Conservation (phyloP, 257 asterid species). For the Solanum pennellii region DNA sequence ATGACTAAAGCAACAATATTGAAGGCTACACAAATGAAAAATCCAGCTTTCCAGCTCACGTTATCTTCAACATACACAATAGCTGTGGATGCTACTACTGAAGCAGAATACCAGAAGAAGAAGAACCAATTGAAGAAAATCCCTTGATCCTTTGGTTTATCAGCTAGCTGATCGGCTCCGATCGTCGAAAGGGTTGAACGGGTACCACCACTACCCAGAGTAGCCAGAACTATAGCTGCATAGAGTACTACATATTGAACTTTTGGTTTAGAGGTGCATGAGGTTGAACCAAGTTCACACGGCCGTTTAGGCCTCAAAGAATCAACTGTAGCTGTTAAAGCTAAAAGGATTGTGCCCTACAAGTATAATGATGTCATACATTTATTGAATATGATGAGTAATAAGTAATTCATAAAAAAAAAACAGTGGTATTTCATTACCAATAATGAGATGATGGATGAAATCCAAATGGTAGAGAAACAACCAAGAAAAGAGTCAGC, state of each 20-base stretch:
- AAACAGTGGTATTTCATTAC: constrained; percentile 1
- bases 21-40: constrained; percentile 5
- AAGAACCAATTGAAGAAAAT: constrained; percentile 39
- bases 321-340: constrained; percentile 23
- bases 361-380: neutral
- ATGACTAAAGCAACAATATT: constrained; percentile 17
- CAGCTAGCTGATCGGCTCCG: constrained; percentile 39
- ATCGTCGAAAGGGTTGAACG: constrained; percentile 30
- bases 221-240: constrained; percentile 13
- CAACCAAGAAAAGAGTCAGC: constrained; percentile 49
- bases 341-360: constrained; percentile 29
- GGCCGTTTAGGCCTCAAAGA: constrained; percentile 21
- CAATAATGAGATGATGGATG: constrained; percentile 31
- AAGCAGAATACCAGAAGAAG: constrained; percentile 6
- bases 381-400: no score
- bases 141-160: constrained; percentile 12
- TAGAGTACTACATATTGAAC: constrained; percentile 24
- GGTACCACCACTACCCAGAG: constrained; percentile 24
- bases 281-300: constrained; percentile 5
- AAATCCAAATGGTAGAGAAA: constrained; percentile 33
- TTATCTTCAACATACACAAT: constrained; percentile 37
- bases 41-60: constrained; percentile 35
- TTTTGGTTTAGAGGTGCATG: constrained; percentile 12
- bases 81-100: constrained; percentile 13
- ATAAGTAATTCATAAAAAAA: no score